phyloP scores from a whole-genome alignment of 2,329 filamentous ascomycete species.

The Stagonosporopsis chrysanthemi region DNA sequence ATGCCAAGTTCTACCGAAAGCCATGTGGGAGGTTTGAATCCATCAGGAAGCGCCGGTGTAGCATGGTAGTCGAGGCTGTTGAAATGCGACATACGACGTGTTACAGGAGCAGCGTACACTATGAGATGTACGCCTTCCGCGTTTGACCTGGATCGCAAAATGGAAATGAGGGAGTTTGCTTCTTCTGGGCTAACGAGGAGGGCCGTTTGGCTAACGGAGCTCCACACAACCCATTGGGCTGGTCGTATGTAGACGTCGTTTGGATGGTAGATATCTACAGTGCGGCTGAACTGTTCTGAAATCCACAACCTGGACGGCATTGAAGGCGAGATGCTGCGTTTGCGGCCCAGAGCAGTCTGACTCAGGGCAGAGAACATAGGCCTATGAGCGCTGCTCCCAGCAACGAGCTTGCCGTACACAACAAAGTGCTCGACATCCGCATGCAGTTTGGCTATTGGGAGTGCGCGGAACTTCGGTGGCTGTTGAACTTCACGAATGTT shows the following conservation, averaged over 20 bases:
- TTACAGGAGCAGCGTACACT: slow-evolving; percentile 67
- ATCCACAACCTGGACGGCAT: slow-evolving; percentile 45
- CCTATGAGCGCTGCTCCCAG: slow-evolving; percentile 49
- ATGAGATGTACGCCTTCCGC: slow-evolving; percentile 56
- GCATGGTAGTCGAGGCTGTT: slow-evolving; percentile 62
- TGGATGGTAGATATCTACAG: slow-evolving; percentile 50
- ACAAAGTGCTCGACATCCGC: slow-evolving; percentile 57
- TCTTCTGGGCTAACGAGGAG: slow-evolving; percentile 70
- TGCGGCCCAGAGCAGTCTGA: slow-evolving; percentile 49
- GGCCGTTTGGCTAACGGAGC: slow-evolving; percentile 54
- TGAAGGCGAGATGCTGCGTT: slow-evolving; percentile 36
- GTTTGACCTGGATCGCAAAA: slow-evolving; percentile 41
- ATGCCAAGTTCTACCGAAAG: slow-evolving; percentile 67
- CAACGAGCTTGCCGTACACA: slow-evolving; percentile 53
- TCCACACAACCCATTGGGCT: slow-evolving; percentile 70
- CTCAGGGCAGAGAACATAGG: slow-evolving; percentile 55
- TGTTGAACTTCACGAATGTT: slow-evolving; percentile 63
- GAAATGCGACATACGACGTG: slow-evolving; percentile 67
- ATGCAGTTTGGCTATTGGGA: slow-evolving; percentile 58
- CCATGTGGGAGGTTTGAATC: slow-evolving; percentile 59
- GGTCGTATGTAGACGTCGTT: slow-evolving; percentile 56
- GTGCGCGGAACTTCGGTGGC: slow-evolving; percentile 51
- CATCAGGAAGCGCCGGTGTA: slow-evolving; percentile 56
- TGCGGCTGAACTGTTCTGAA: slow-evolving; percentile 59
- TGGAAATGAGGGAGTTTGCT: slow-evolving; percentile 62